These are phyloP conservation scores for Papilionanthe hybrid DNA, from an alignment of 116 monocot species.

Conservation along the genomic window DNA sequence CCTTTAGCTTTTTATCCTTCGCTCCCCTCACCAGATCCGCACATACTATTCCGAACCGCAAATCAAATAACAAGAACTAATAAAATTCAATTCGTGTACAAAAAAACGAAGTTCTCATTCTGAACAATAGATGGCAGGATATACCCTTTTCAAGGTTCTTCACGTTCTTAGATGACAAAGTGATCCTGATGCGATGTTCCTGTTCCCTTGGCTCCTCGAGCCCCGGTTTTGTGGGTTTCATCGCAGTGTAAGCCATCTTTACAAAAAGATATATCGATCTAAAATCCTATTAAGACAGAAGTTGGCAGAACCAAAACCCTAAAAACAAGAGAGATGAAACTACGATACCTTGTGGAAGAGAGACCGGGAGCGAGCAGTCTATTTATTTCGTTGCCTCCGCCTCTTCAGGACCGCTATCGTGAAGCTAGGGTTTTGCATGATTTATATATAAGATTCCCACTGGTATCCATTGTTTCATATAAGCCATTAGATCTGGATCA, in stretches of 20 bases:
- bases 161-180: slow-evolving; percentile 27
- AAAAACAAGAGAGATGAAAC: too few relatives aligned
- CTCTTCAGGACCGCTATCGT: too few relatives aligned
- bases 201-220: slow-evolving; percentile 28
- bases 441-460: too few relatives aligned
- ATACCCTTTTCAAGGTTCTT: slow-evolving; percentile 45
- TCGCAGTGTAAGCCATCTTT: slow-evolving; percentile 23
- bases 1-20: slow-evolving; percentile 42
- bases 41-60: slow-evolving; percentile 26
- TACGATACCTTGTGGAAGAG: too few relatives aligned
- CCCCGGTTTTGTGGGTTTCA: slow-evolving; percentile 34
- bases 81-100: not conserved
- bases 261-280: too few relatives aligned
- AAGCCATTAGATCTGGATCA: too few relatives aligned
- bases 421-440: too few relatives aligned
- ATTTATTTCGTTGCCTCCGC: too few relatives aligned
- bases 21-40: slow-evolving; percentile 58
- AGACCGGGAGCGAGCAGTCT: too few relatives aligned
- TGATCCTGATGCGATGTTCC: slow-evolving; percentile 40
- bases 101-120: not conserved
- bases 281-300: too few relatives aligned
- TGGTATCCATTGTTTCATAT: too few relatives aligned
- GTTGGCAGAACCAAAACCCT: too few relatives aligned
- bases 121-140: not conserved
- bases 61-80: not conserved